Evolutionary conservation across 768 basidiomycete species (phyloP).

Genomic region (Chalciporus chontae): DNA sequence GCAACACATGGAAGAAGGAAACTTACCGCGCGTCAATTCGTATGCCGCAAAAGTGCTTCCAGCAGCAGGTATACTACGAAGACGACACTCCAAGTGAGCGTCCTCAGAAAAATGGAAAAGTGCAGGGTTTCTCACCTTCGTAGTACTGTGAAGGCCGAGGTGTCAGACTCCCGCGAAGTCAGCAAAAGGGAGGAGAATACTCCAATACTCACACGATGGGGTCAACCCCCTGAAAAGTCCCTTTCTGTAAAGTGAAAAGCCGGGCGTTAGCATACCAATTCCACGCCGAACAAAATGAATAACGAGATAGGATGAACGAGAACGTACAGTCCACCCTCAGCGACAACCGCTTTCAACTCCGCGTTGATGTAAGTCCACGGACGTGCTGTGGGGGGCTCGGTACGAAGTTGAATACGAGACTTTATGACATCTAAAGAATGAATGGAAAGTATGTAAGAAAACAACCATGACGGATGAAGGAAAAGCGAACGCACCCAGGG

Average conservation of each 20-base stretch:
- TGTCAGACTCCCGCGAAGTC: not conserved
- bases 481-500: constrained; percentile 51
- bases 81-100: not conserved
- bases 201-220: constrained; percentile 61
- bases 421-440: constrained; percentile 76
- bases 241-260: constrained; percentile 24
- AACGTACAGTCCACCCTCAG: constrained; percentile 72
- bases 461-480: not conserved
- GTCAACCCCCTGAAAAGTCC: constrained; percentile 74
- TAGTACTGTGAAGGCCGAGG: constrained; percentile 40
- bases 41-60: constrained; percentile 89
- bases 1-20: not conserved
- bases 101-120: not conserved
- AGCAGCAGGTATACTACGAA: constrained; percentile 78
- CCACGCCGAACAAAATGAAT: not conserved
- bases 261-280: not conserved
- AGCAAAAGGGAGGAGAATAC: not conserved
- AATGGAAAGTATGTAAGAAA: not conserved
- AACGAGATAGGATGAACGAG: not conserved
- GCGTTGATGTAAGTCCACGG: constrained; percentile 72
- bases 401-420: constrained; percentile 80
- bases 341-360: constrained; percentile 64
- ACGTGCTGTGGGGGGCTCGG: constrained; percentile 67
- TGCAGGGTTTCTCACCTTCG: constrained; percentile 48
- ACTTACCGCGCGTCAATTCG: constrained; percentile 72